Evolutionary conservation across 441 rosid species (phyloP).

Genomic region (Pelargonium citronellum): DNA sequence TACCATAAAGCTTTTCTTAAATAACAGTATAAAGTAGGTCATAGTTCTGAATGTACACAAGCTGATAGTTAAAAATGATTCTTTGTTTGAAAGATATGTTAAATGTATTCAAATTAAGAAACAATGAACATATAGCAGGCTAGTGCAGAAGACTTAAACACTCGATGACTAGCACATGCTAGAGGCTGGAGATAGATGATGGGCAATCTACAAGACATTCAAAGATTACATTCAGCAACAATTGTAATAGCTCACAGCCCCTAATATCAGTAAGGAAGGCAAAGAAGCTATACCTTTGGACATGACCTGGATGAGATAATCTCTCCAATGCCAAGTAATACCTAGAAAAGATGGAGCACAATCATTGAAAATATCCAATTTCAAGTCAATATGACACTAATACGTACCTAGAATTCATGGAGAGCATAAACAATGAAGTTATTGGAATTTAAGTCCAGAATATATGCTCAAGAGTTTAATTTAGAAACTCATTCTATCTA

Average conservation of each 20-base stretch:
- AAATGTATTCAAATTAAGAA: too few species aligned
- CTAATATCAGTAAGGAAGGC: background rate
- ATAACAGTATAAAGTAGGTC: background rate
- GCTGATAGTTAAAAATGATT: too few species aligned
- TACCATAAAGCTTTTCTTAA: background rate
- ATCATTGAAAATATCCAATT: background rate
- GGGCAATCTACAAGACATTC: constrained; percentile 2
- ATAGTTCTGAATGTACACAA: background rate
- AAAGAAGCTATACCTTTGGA: constrained; percentile 55
- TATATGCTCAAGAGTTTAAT: too few species aligned
- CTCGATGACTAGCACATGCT: background rate
- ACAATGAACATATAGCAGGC: too few species aligned
- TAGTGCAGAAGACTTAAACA: too few species aligned
- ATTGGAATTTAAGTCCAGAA: too few species aligned
- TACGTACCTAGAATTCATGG: too few species aligned
- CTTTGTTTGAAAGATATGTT: too few species aligned
- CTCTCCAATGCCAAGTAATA: constrained; percentile 88
- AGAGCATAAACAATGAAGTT: too few species aligned
- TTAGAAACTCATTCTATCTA: too few species aligned
- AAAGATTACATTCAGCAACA: background rate
- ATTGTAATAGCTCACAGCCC: background rate
- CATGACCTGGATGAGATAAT: constrained; percentile 68
- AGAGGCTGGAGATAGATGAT: background rate
- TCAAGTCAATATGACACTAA: background rate
- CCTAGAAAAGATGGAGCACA: constrained; percentile 34